Conservation (phyloP, 306 rosid genomes). For the Cajanus cajan region DNA sequence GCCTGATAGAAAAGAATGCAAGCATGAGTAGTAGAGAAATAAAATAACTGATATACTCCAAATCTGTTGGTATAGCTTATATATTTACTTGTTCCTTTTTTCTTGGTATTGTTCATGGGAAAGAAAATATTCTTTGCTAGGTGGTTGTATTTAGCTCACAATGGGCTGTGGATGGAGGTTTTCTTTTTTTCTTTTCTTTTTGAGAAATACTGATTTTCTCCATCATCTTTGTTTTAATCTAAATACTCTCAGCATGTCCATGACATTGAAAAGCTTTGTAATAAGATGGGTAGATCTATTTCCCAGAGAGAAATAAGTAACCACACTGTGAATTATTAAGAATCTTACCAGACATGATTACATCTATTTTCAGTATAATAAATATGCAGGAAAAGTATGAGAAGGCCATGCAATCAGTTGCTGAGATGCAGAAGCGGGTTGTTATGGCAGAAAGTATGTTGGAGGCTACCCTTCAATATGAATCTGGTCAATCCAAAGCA, state of each 20-base stretch:
- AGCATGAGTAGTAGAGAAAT: constrained; percentile 13
- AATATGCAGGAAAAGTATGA: constrained; percentile 88
- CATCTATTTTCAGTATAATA: constrained; percentile 36
- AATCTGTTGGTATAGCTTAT: background rate
- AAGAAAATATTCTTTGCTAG: constrained; percentile 7
- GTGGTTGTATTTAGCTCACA: constrained; percentile 7
- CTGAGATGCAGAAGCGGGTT: constrained; percentile 79
- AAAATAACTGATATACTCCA: background rate
- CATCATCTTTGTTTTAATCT: constrained; percentile 10
- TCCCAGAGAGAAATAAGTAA: constrained; percentile 19
- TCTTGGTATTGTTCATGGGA: background rate
- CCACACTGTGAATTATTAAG: constrained; percentile 19
- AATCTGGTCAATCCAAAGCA: constrained; percentile 93
- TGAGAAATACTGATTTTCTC: background rate
- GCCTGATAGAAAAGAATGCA: background rate
- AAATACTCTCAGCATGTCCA: constrained; percentile 4
- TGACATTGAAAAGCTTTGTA: constrained; percentile 15
- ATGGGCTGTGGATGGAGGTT: background rate
- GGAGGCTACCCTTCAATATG: constrained; percentile 94
- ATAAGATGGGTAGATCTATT: background rate
- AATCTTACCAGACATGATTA: constrained; percentile 39
- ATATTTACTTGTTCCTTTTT: background rate
- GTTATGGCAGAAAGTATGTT: constrained; percentile 86
- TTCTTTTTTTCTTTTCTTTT: background rate
- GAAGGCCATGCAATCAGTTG: constrained; percentile 61